These are phyloP conservation scores for Suillus fuscotomentosus DNA, from an alignment of 768 basidiomycete genomes.

Conservation along the genomic window DNA sequence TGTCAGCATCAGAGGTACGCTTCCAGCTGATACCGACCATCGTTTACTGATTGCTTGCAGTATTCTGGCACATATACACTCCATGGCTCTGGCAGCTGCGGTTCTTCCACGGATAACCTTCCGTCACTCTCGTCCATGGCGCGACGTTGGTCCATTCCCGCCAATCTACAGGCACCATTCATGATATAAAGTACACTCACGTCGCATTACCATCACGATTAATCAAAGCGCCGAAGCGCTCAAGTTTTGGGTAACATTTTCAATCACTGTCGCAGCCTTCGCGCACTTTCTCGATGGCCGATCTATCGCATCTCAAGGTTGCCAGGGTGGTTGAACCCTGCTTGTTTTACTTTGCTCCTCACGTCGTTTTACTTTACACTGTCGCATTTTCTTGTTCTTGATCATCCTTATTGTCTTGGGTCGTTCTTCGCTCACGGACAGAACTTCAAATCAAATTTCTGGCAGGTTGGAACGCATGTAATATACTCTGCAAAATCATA, in stretches of 20 bases:
- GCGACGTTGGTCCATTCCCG: conserved; percentile 37
- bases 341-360: conserved; percentile 4
- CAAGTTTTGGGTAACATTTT: neutral
- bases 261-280: neutral
- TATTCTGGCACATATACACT: conserved; percentile 25
- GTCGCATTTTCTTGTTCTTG: conserved; percentile 27
- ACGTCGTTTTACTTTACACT: conserved; percentile 7
- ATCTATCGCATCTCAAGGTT: conserved; percentile 7
- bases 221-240: neutral
- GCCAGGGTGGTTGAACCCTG: neutral
- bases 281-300: neutral
- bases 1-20: conserved; percentile 26
- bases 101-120: conserved; percentile 31
- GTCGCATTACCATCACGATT: conserved; percentile 4
- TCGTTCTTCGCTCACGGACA: conserved; percentile 21
- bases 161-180: conserved; percentile 31
- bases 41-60: conserved; percentile 9
- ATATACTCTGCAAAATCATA: conserved; percentile 24
- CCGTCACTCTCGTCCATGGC: conserved; percentile 34
- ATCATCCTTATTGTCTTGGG: conserved; percentile 26
- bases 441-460: conserved; percentile 21
- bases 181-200: conserved; percentile 27
- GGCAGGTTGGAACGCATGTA: conserved; percentile 33
- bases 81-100: conserved; percentile 24
- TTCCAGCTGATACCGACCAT: neutral